These are phyloP conservation scores for Aspergillus campestris DNA, from an alignment of 495 filamentous ascomycete species.

Conservation along the genomic window DNA sequence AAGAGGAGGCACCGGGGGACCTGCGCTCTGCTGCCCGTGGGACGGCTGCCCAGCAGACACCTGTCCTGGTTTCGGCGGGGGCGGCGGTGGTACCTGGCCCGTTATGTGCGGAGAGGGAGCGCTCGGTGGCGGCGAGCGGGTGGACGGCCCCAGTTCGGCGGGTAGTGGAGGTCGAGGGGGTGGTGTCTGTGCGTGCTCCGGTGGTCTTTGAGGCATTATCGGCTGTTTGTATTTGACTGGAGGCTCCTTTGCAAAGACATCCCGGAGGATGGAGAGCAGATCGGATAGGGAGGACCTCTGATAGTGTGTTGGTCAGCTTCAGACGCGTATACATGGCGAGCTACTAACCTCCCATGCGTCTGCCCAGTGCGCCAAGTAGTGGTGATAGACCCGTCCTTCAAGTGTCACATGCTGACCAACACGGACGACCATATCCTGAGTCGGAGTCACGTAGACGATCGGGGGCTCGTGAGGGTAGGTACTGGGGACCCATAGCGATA, in stretches of 20 bases:
- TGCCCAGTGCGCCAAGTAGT: constrained; percentile 83
- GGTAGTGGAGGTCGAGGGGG: constrained; percentile 67
- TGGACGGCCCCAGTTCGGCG: constrained; percentile 42
- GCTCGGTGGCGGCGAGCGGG: constrained; percentile 1
- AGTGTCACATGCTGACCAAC: constrained; percentile 91
- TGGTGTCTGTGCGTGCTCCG: constrained; percentile 34
- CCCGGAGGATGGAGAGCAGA: constrained; percentile 71
- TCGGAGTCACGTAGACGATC: constrained; percentile 79
- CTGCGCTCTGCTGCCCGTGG: constrained; percentile 24
- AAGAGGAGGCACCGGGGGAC: constrained; percentile 31
- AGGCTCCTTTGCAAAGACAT: constrained; percentile 90
- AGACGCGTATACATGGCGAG: neutral
- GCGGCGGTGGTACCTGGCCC: constrained; percentile 26
- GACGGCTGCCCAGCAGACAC: constrained; percentile 8
- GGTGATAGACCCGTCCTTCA: constrained; percentile 93
- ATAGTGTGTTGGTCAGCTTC: neutral
- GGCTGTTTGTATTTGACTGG: constrained; percentile 71
- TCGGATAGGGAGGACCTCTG: constrained; percentile 77
- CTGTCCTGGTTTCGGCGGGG: constrained; percentile 27
- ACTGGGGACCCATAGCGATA: constrained; percentile 93
- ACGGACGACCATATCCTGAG: constrained; percentile 79
- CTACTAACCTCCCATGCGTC: constrained; percentile 82
- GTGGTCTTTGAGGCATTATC: constrained; percentile 21
- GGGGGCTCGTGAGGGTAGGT: constrained; percentile 81
- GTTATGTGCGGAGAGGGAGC: constrained; percentile 2